These are phyloP conservation scores for Vanilla planifolia DNA, from an alignment of 106 monocot genomes.

Conservation along the genomic window DNA sequence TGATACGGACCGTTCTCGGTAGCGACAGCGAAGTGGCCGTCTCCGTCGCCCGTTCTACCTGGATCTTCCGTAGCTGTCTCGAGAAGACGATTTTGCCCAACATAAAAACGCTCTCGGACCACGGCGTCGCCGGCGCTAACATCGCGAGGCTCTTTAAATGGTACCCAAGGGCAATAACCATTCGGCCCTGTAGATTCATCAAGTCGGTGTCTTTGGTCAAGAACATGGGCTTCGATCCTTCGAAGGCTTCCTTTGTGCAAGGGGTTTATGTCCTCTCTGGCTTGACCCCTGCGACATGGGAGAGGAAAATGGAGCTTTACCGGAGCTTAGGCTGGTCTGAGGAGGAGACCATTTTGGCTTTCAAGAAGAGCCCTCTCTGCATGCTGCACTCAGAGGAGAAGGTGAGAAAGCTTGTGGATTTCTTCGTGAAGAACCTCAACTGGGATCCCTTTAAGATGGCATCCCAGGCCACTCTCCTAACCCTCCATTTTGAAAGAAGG, in stretches of 20 bases:
- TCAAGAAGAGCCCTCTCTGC: conserved; percentile 26
- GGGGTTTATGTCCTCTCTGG: conserved; percentile 9
- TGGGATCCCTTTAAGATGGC: neutral
- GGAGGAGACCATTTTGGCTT: conserved; percentile 22
- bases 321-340: conserved; percentile 47
- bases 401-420: conserved; percentile 19
- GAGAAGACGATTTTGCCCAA: conserved; percentile 15
- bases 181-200: conserved; percentile 2
- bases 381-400: conserved; percentile 23
- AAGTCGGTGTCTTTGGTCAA: conserved; percentile 2
- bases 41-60: neutral
- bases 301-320: conserved; percentile 24
- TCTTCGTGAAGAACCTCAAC: conserved; percentile 14
- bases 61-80: conserved; percentile 9
- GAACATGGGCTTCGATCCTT: conserved; percentile 21
- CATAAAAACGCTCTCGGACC: conserved; percentile 12
- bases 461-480: conserved; percentile 7
- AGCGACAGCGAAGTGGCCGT: neutral
- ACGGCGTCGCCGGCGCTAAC: conserved; percentile 14
- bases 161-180: conserved; percentile 10
- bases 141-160: conserved; percentile 11
- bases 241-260: conserved; percentile 12
- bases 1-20: conserved; percentile 23
- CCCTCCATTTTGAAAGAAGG: conserved; percentile 30
- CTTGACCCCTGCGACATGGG: conserved; percentile 14